Base-by-base conservation (phyloP, 495 filamentous ascomycete species). In the Chaetomium tenue region DNA sequence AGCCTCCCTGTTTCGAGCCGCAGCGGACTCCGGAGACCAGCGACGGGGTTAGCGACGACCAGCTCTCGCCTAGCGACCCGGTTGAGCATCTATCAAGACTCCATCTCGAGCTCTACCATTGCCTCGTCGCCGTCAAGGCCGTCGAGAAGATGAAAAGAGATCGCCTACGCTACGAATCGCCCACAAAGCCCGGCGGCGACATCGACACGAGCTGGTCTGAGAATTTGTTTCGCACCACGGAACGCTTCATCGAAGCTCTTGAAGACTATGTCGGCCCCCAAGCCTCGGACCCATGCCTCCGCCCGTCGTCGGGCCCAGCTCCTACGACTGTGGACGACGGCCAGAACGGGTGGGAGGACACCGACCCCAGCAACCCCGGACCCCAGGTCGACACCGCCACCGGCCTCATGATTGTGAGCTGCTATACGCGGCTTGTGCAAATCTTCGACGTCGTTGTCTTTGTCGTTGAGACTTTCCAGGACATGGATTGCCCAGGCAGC, bases 391-490 rank as follows among this genome's bases (percentile, higher is more conserved):
- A 54, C 51, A 54, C 51, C 3, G 25, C 51, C 13, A 54, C 51
- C 4, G 51, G 51, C 15, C 51, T 54, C 25, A 28, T 54, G 25
- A 54, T 54, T 15, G 25, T 54, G 18, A 54, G 51, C 51, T 54
- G 51, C 51, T 54, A 54, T 26, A 33, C 51, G 15, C 51, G 51
- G 1, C 51, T 54, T 5, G 26, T 54, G 12, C 51, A 54, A 15
- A 54, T 54, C 51, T 54, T 54, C 15, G 51, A 33, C 51, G 51
- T 54, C 25, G 51, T 33, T 1, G 51, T 54, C 51, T 54, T 54
- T 8, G 51, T 54, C 26, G 51, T 54, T 13, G 51, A 54, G 51
- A 54, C 51, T 4, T 54, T 54, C 15, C 9, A 12, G 25, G 51
- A 54, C 25, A 54, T 54, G 51, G 51, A 28, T 25, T 54, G 51